Conservation (phyloP, 2,329 filamentous ascomycete species). For the Ophioceras dolichostomum region DNA sequence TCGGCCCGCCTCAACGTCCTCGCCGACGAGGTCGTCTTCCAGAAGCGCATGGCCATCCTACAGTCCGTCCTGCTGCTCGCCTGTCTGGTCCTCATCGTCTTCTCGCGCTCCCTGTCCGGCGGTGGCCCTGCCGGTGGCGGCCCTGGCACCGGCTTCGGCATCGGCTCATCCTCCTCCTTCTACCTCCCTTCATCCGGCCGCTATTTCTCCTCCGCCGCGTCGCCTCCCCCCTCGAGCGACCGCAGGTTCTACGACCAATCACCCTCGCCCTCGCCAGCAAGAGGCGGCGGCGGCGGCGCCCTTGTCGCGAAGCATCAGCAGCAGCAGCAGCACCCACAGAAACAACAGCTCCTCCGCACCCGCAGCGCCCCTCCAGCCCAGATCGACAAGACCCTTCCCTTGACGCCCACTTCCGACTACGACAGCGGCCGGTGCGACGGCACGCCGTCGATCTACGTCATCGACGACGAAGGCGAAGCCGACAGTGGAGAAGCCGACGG, state of each 20-base stretch:
- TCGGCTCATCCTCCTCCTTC: slow-evolving; percentile 2
- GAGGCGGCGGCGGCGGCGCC: background rate
- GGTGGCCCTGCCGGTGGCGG: slow-evolving; percentile 11
- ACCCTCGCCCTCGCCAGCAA: slow-evolving; percentile 4
- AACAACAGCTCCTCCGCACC: slow-evolving; percentile 2
- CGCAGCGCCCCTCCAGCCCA: slow-evolving; percentile 4
- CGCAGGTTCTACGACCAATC: slow-evolving; percentile 5
- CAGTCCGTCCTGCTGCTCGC: slow-evolving; percentile 80
- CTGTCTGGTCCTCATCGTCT: slow-evolving; percentile 79
- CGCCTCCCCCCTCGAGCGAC: slow-evolving; percentile 2
- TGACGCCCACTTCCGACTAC: slow-evolving; percentile 17
- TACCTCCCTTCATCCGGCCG: slow-evolving; percentile 16
- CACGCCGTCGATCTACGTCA: slow-evolving; percentile 10
- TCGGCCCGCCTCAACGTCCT: slow-evolving; percentile 71
- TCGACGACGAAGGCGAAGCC: slow-evolving; percentile 6
- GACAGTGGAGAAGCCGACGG: slow-evolving; percentile 3
- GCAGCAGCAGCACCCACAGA: background rate
- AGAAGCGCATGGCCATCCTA: slow-evolving; percentile 86
- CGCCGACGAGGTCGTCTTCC: slow-evolving; percentile 80
- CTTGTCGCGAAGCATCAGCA: background rate
- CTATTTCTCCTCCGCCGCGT: slow-evolving; percentile 7
- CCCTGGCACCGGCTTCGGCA: slow-evolving; percentile 9
- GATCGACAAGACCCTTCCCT: slow-evolving; percentile 18
- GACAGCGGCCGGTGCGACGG: slow-evolving; percentile 1
- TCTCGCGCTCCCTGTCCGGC: slow-evolving; percentile 41